Percentiles rank a stretch among this genome's conserved stretches.
phyloP scores from a whole-genome alignment of 805 yeast species.

The Barnettozyma vustinii region DNA sequence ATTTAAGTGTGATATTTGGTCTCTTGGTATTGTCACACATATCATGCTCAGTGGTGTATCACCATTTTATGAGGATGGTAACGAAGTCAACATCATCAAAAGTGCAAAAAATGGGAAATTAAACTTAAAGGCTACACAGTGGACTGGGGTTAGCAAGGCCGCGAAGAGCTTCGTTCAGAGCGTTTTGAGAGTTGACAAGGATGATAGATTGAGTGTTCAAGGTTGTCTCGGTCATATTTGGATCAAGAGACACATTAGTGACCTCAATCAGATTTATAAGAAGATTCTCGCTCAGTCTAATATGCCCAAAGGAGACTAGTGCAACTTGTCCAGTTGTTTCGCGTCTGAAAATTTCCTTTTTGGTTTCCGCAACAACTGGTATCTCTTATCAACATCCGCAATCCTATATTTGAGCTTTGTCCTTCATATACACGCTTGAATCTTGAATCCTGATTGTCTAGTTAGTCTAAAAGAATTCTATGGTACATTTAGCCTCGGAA shows the following conservation, averaged over 20 bases:
- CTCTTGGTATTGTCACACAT: conserved; percentile 56
- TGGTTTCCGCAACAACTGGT: neutral
- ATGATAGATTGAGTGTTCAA: conserved; percentile 31
- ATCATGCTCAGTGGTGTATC: conserved; percentile 59
- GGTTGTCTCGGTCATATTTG: conserved; percentile 42
- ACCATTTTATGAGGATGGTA: conserved; percentile 51
- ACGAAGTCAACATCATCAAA: conserved; percentile 34
- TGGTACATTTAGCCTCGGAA: neutral
- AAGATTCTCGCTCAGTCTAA: conserved; percentile 18
- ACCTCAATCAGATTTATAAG: conserved; percentile 33
- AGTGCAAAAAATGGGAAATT: conserved; percentile 39
- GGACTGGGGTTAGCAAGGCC: conserved; percentile 34
- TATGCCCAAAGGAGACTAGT: neutral
- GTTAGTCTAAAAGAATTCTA: too few species aligned
- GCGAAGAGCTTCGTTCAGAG: conserved; percentile 43
- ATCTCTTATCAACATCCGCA: neutral
- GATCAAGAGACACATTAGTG: conserved; percentile 37
- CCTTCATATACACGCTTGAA: neutral
- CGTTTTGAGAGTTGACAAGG: conserved; percentile 35
- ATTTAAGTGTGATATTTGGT: conserved; percentile 63
- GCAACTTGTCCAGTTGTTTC: neutral
- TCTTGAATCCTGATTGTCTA: too few species aligned
- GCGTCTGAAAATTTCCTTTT: neutral
- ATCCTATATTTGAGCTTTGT: neutral
- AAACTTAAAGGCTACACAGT: conserved; percentile 33